Percentiles rank a stretch among this genome's conserved stretches.
phyloP scores from a whole-genome alignment of 305 asterid species.

The Solanum hybrid region DNA sequence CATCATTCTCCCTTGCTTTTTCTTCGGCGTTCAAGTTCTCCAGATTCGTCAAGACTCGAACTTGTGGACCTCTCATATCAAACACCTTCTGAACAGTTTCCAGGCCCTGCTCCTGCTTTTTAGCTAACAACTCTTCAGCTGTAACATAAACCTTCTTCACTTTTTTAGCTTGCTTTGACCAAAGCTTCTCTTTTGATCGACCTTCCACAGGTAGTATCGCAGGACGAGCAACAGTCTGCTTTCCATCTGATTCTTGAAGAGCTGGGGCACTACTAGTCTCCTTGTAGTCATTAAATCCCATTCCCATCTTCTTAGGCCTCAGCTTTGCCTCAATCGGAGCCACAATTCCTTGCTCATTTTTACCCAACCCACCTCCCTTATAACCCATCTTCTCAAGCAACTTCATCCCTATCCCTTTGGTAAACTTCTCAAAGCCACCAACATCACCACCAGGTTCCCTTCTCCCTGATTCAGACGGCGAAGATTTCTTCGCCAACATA shows the following conservation, averaged over 20 bases:
- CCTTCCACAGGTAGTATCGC: slow-evolving; percentile 22
- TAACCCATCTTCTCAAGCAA: slow-evolving; percentile 91
- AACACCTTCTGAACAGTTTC: slow-evolving; percentile 79
- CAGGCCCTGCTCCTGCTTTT: slow-evolving; percentile 67
- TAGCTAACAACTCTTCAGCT: slow-evolving; percentile 64
- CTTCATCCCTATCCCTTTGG: slow-evolving; percentile 70
- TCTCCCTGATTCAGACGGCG: slow-evolving; percentile 28
- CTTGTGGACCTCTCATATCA: slow-evolving; percentile 99
- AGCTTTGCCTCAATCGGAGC: slow-evolving; percentile 75
- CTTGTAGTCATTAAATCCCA: slow-evolving; percentile 82
- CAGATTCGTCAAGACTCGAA: slow-evolving; percentile 74
- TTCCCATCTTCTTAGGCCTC: slow-evolving; percentile 85
- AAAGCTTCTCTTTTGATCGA: slow-evolving; percentile 46
- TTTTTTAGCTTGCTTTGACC: slow-evolving; percentile 55
- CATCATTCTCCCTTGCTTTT: slow-evolving; percentile 57
- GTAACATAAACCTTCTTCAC: slow-evolving; percentile 55
- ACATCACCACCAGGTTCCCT: slow-evolving; percentile 44
- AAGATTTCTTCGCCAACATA: slow-evolving; percentile 37
- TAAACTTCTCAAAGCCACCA: slow-evolving; percentile 65
- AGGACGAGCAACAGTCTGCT: slow-evolving; percentile 27
- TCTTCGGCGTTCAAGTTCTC: slow-evolving; percentile 88
- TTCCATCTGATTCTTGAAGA: slow-evolving; percentile 37
- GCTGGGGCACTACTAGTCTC: slow-evolving; percentile 44
- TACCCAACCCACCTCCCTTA: slow-evolving; percentile 92
- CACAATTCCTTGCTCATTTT: slow-evolving; percentile 64